Conservation (phyloP, 2,329 filamentous ascomycete species). For the Albifimbria verrucaria region DNA sequence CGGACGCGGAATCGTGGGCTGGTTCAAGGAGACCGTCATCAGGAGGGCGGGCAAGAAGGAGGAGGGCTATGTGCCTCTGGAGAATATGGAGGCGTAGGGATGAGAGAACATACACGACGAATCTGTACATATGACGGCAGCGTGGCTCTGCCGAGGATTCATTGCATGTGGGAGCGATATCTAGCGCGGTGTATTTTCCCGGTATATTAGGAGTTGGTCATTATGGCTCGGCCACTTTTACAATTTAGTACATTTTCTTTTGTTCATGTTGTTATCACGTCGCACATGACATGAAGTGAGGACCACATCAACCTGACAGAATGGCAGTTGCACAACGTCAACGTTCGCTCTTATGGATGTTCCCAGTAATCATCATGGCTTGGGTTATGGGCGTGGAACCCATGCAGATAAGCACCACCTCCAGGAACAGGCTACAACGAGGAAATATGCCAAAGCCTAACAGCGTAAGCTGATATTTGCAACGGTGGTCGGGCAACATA, state of each 20-base stretch:
- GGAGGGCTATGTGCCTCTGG: constrained; percentile 58
- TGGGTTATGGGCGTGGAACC: too few species aligned
- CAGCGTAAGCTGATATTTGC: too few species aligned
- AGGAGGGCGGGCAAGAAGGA: constrained; percentile 39
- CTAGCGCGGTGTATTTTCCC: background rate
- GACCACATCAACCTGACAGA: too few species aligned
- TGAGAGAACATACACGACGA: background rate
- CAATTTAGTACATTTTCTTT: background rate
- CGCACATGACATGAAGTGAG: too few species aligned
- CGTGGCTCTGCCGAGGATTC: background rate
- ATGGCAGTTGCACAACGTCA: too few species aligned
- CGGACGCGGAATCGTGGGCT: constrained; percentile 39
- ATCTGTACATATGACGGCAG: background rate
- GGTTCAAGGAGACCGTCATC: constrained; percentile 37
- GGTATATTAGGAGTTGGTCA: background rate
- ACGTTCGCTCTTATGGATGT: too few species aligned
- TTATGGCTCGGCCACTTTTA: background rate
- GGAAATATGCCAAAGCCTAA: too few species aligned
- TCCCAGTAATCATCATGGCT: too few species aligned
- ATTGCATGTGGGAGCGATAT: background rate
- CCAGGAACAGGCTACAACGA: too few species aligned
- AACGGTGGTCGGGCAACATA: too few species aligned
- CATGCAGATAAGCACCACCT: too few species aligned
- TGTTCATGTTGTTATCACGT: too few species aligned
- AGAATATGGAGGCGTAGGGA: constrained; percentile 42